A percentile compares a stretch with the other conserved stretches of the same genome.
phyloP scores from a whole-genome alignment of 345 rosid species.

The Brassica rapa region DNA sequence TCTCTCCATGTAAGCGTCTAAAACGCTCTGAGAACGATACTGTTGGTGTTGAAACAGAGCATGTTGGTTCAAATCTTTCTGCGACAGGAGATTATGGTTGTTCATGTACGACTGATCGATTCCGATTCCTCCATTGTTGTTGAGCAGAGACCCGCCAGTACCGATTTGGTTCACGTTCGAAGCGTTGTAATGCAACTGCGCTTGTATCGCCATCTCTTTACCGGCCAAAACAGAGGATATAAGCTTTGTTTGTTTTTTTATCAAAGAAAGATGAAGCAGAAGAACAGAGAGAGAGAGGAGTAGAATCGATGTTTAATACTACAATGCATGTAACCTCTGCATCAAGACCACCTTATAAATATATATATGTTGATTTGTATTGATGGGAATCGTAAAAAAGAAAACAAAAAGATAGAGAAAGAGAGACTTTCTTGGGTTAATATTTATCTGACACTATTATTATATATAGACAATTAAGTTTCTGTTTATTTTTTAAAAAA shows the following conservation, averaged over 20 bases:
- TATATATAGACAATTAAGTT: slow-evolving; percentile 20
- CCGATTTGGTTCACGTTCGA: slow-evolving; percentile 39
- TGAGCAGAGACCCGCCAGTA: slow-evolving; percentile 39
- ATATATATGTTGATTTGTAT: slow-evolving; percentile 27
- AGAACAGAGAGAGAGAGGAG: not conserved
- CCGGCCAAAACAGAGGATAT: slow-evolving; percentile 10
- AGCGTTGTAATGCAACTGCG: slow-evolving; percentile 54
- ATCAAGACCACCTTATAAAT: slow-evolving; percentile 7
- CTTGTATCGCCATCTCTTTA: slow-evolving; percentile 66
- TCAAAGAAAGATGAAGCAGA: not conserved
- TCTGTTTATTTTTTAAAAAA: slow-evolving; percentile 21
- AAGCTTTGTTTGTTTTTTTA: slow-evolving; percentile 1
- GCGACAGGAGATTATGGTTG: slow-evolving; percentile 27
- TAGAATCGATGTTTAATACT: slow-evolving; percentile 13
- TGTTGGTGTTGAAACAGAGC: slow-evolving; percentile 32
- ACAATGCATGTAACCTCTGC: slow-evolving; percentile 42
- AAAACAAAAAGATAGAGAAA: slow-evolving; percentile 30
- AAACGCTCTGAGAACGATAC: slow-evolving; percentile 21
- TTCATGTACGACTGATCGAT: slow-evolving; percentile 27
- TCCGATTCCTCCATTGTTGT: slow-evolving; percentile 48
- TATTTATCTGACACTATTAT: slow-evolving; percentile 18
- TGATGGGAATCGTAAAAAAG: slow-evolving; percentile 27
- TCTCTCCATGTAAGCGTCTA: slow-evolving; percentile 44
- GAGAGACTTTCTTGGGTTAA: slow-evolving; percentile 38
- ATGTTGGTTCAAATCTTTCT: slow-evolving; percentile 43